These are phyloP conservation scores for Ophiocordyceps camponoti-floridani DNA, from an alignment of 2,329 filamentous ascomycete genomes.

Conservation along the genomic window DNA sequence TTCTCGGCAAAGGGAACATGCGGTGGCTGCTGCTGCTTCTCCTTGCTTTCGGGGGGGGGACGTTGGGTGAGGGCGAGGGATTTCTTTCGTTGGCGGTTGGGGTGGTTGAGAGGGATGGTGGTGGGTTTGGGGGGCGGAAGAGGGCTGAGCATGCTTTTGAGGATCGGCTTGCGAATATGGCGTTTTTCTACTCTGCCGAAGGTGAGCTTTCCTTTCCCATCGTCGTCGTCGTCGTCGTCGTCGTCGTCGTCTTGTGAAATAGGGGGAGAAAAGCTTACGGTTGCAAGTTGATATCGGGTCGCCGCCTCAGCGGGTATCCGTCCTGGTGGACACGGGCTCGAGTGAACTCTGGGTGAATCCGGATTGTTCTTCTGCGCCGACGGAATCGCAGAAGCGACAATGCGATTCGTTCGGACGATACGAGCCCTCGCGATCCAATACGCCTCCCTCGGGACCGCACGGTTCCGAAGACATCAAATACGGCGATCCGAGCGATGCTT, in stretches of 20 bases:
- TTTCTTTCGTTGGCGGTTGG: slow-evolving; percentile 19
- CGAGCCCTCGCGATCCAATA: slow-evolving; percentile 21
- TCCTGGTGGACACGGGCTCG: slow-evolving; percentile 33
- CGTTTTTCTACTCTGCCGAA: slow-evolving; percentile 21
- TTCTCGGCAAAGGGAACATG: too few relatives aligned
- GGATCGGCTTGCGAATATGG: slow-evolving; percentile 14
- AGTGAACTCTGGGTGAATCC: slow-evolving; percentile 38
- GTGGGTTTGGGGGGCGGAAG: slow-evolving; percentile 1
- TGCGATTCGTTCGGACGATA: slow-evolving; percentile 26
- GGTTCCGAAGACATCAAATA: slow-evolving; percentile 19
- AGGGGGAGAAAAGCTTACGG: too few relatives aligned
- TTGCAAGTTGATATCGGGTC: slow-evolving; percentile 22
- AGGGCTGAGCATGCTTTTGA: slow-evolving; percentile 11
- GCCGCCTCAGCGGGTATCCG: slow-evolving; percentile 22
- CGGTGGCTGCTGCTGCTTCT: too few relatives aligned
- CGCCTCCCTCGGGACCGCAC: slow-evolving; percentile 18
- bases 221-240: background rate
- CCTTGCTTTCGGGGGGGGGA: too few relatives aligned
- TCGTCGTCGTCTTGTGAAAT: too few relatives aligned
- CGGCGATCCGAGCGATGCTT: slow-evolving; percentile 18
- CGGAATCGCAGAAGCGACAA: slow-evolving; percentile 13
- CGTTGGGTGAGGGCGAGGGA: too few relatives aligned
- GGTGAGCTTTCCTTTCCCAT: slow-evolving; percentile 6
- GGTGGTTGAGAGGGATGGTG: slow-evolving; percentile 9
- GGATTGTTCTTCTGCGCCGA: slow-evolving; percentile 21